phyloP scores from a whole-genome alignment of 306 rosid species.

The Gastrolobium bilobum region DNA sequence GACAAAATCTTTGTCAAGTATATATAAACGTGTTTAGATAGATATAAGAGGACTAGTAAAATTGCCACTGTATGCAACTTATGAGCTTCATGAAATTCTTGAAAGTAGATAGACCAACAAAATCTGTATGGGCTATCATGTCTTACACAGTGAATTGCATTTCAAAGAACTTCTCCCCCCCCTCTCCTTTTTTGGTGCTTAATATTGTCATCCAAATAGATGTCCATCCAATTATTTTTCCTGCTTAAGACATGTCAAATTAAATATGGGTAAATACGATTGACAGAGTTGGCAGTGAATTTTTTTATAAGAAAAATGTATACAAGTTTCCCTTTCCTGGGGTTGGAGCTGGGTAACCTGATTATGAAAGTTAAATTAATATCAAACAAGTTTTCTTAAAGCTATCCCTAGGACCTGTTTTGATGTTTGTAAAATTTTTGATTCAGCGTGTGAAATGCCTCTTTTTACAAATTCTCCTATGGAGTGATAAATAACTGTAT shows the following conservation, averaged over 20 bases:
- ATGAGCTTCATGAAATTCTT: slow-evolving; percentile 19
- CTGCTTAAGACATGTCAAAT: slow-evolving; percentile 6
- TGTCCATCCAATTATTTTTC: neutral
- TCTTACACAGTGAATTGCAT: neutral
- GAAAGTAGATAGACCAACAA: slow-evolving; percentile 7
- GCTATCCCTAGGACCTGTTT: slow-evolving; percentile 11
- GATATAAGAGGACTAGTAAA: neutral
- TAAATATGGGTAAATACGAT: neutral
- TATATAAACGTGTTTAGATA: slow-evolving; percentile 12
- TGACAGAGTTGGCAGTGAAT: slow-evolving; percentile 19
- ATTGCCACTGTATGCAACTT: neutral
- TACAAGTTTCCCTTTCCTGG: slow-evolving; percentile 30
- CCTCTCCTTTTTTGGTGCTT: neutral
- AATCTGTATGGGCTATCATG: neutral
- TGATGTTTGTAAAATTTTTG: neutral
- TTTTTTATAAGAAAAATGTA: neutral
- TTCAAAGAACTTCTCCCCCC: neutral
- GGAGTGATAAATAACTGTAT: slow-evolving; percentile 14
- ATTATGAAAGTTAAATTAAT: slow-evolving; percentile 19
- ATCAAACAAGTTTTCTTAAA: neutral
- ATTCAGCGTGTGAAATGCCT: neutral
- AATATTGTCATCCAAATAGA: slow-evolving; percentile 13
- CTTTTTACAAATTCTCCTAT: slow-evolving; percentile 27
- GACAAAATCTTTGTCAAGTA: neutral
- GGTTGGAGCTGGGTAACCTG: slow-evolving; percentile 8